Evolutionary conservation across 768 basidiomycete genomes (phyloP).

Genomic region (Lentinula detonsa): DNA sequence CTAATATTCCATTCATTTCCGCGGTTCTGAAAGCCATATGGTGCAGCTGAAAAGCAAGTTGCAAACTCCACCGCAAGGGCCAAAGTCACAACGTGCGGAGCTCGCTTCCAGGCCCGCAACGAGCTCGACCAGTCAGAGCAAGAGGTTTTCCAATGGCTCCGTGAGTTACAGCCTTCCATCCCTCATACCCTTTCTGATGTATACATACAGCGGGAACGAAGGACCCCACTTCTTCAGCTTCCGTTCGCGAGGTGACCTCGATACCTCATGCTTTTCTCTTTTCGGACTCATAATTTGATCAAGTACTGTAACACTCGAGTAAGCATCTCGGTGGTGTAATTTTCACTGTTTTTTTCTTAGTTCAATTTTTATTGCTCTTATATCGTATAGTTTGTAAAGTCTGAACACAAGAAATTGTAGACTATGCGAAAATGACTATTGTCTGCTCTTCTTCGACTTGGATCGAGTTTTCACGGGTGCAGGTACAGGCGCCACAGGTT

Average conservation of each 20-base stretch:
- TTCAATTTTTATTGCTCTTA: too few relatives aligned
- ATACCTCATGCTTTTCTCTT: background rate
- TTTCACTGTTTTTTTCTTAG: too few relatives aligned
- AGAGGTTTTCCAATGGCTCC: background rate
- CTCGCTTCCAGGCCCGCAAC: background rate
- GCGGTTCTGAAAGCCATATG: background rate
- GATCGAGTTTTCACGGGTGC: constrained; percentile 44
- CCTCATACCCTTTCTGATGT: background rate
- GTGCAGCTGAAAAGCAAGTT: background rate
- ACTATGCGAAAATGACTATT: constrained; percentile 10
- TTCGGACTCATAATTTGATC: too few relatives aligned
- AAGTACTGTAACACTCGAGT: too few relatives aligned
- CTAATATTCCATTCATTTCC: background rate
- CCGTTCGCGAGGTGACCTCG: background rate
- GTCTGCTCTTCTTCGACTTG: constrained; percentile 45
- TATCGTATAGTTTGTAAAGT: too few relatives aligned
- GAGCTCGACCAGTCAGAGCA: background rate
- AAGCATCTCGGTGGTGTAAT: too few relatives aligned
- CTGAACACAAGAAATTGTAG: background rate
- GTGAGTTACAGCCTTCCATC: background rate
- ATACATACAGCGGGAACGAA: background rate
- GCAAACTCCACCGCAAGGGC: background rate
- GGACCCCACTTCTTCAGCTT: background rate
- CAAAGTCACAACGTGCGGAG: background rate
- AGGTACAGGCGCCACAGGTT: constrained; percentile 12